Conservation (phyloP, 371 early-diverging fungal genomes). For the Batkoa obscura region DNA sequence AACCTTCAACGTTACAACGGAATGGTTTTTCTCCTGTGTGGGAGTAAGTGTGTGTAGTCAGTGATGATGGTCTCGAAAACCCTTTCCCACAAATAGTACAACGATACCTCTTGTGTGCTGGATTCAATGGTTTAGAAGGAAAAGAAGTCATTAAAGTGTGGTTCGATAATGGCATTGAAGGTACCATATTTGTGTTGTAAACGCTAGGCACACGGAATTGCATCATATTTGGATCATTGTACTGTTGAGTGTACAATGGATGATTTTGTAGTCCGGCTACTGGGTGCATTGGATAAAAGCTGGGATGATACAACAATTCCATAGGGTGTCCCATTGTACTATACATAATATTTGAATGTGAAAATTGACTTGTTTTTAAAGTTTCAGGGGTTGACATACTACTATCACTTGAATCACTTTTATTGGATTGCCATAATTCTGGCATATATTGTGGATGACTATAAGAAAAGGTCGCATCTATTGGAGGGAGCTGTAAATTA, state of each 20-base stretch:
- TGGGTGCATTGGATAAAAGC: no score
- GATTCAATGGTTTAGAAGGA: not conserved
- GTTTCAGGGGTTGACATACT: not conserved
- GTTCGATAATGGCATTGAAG: not conserved
- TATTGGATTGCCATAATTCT: no score
- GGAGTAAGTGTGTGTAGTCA: conserved; percentile 16
- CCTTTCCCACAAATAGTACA: conserved; percentile 44
- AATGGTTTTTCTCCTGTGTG: conserved; percentile 22
- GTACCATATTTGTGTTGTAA: not conserved
- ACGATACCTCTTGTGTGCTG: conserved; percentile 20
- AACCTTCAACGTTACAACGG: conserved; percentile 15
- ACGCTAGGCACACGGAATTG: no score
- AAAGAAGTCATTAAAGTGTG: not conserved
- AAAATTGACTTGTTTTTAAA: not conserved
- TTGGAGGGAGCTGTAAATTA: no score
- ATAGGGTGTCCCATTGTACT: no score
- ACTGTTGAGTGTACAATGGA: not conserved
- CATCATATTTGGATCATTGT: not conserved
- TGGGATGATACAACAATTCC: no score
- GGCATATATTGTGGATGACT: no score
- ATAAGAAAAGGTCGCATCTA: no score
- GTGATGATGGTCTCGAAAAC: conserved; percentile 49
- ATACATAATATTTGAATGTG: no score
- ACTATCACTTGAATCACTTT: not conserved
- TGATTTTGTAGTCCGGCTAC: no score